Percentiles rank a stretch among this genome's conserved stretches.
phyloP scores from a whole-genome alignment of 2,329 filamentous ascomycete species.

The Alternaria novae-zelandiae region DNA sequence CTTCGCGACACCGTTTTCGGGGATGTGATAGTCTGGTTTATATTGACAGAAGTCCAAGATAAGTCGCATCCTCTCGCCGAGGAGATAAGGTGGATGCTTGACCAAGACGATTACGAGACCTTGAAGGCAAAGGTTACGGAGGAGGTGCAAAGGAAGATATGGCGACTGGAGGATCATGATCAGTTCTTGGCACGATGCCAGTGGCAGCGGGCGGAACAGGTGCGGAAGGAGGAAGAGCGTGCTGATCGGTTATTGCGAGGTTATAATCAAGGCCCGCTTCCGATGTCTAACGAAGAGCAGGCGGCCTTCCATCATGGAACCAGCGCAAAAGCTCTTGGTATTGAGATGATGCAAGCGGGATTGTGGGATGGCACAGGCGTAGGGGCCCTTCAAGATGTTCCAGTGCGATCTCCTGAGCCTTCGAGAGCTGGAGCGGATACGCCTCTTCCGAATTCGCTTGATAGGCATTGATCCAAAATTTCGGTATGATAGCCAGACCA shows the following conservation, averaged over 20 bases:
- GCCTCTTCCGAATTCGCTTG: not conserved
- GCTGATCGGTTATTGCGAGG: not conserved
- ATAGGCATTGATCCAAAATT: rapidly evolving
- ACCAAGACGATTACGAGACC: not conserved
- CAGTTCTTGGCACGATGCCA: not conserved
- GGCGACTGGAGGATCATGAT: not conserved
- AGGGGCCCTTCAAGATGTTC: not conserved
- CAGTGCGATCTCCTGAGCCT: not conserved
- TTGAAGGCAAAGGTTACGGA: not conserved
- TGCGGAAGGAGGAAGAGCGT: not conserved
- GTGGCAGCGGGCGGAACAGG: not conserved
- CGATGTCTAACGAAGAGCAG: not conserved
- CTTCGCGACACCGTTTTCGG: not conserved
- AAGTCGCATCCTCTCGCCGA: not conserved
- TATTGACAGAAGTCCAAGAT: not conserved
- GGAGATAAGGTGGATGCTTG: not conserved
- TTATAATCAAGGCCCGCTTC: too few species aligned
- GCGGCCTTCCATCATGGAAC: not conserved
- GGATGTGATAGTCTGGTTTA: not conserved
- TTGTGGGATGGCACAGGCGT: not conserved
- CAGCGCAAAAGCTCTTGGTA: not conserved
- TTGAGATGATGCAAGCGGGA: not conserved
- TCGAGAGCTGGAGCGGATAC: not conserved
- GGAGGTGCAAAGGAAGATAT: not conserved
- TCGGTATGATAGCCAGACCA: rapidly evolving